Evolutionary conservation across 768 basidiomycete species (phyloP).

Genomic region (Grammothele lineata): DNA sequence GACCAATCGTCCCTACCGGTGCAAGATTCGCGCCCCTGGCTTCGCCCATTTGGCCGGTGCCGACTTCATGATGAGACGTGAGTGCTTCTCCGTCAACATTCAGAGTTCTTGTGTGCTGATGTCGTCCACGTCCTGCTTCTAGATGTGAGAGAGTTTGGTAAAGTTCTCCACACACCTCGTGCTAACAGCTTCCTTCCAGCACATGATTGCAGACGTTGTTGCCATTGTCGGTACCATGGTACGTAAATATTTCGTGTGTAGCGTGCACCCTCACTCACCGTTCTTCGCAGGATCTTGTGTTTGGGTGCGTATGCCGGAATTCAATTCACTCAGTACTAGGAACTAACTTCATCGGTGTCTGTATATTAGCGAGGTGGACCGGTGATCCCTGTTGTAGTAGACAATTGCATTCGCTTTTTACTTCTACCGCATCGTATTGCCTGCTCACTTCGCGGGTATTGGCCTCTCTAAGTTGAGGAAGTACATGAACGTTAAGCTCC

Average conservation of each 20-base stretch:
- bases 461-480: no score
- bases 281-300: conserved; percentile 70
- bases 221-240: conserved; percentile 98
- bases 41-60: conserved; percentile 94
- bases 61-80: conserved; percentile 97
- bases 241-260: conserved; percentile 23
- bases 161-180: background rate
- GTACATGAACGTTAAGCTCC: no score
- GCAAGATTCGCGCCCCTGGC: conserved; percentile 95
- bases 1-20: conserved; percentile 92
- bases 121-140: conserved; percentile 6
- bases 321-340: no score
- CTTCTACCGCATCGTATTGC: no score
- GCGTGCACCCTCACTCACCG: conserved; percentile 3
- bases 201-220: conserved; percentile 92
- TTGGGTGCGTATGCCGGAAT: conserved; percentile 77
- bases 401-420: conserved; percentile 7
- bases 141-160: conserved; percentile 33
- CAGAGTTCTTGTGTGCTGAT: conserved; percentile 12
- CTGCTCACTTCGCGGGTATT: no score
- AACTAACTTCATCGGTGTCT: conserved; percentile 4
- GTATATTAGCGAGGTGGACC: conserved; percentile 40
- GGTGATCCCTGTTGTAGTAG: conserved; percentile 26
- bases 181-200: conserved; percentile 37
- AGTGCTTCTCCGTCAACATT: conserved; percentile 28